phyloP scores from a whole-genome alignment of 768 basidiomycete genomes.

The Gloeostereum incarnatum region DNA sequence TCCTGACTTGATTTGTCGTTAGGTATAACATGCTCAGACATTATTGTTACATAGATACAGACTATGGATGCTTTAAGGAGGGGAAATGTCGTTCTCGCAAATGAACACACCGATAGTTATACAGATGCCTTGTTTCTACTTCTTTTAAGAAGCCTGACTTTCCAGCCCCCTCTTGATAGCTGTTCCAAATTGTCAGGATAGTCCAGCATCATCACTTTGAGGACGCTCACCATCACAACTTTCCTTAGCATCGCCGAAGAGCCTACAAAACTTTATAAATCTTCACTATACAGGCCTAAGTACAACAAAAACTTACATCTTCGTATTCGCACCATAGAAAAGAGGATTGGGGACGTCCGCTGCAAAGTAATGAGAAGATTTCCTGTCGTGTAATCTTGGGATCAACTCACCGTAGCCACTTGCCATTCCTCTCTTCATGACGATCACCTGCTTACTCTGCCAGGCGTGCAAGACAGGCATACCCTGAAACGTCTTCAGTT shows the following conservation, averaged over 20 bases:
- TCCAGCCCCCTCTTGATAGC: constrained; percentile 58
- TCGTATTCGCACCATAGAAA: constrained; percentile 87
- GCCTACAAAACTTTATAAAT: no score
- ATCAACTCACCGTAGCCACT: constrained; percentile 66
- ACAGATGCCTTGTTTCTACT: background rate
- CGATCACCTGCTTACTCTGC: constrained; percentile 89
- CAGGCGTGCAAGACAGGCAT: constrained; percentile 91
- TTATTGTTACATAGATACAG: no score
- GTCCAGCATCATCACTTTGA: constrained; percentile 1
- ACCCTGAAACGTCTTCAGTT: constrained; percentile 28
- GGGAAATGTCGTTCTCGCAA: constrained; percentile 1
- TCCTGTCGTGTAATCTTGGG: background rate
- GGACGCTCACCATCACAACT: constrained; percentile 66
- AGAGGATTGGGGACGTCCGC: constrained; percentile 91
- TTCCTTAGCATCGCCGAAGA: constrained; percentile 89
- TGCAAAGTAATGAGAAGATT: constrained; percentile 20
- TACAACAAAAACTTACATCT: no score
- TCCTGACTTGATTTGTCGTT: no score
- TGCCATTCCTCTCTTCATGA: constrained; percentile 89
- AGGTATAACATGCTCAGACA: no score
- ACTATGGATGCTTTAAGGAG: no score
- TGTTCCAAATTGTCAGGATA: constrained; percentile 12
- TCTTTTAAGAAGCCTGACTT: constrained; percentile 12
- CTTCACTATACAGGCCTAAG: no score
- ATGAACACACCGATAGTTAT: no score